Base-by-base conservation (phyloP, 208 protist species). In the Acanthamoeba culbertsoni region DNA sequence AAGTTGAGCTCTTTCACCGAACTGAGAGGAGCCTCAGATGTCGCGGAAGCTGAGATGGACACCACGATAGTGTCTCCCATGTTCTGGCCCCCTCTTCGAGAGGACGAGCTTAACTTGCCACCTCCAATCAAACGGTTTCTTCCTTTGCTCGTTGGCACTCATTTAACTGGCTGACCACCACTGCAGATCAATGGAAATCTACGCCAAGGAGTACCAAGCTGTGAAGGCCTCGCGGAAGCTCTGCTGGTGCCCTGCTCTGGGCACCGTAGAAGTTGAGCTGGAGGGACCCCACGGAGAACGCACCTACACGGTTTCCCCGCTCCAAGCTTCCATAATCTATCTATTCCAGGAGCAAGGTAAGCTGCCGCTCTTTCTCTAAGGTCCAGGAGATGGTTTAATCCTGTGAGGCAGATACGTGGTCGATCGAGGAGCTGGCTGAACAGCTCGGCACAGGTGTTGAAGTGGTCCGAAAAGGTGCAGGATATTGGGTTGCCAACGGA, bases 291-390 rank as follows among this genome's bases (percentile, higher is more conserved):
- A 90, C 37, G 82, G 82, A n/a, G 55, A 16, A 0, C 48, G 65
- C 18, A 20, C 33, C 26, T 68, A 43, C 51, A 90, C 26, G 1
- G 82, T 90, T 23, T 59, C 82, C 43, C 82, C 82, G 35, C 82
- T 90, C 35, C 82, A 90, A 40, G 82, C 82, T 65, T 1, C 82
- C 53, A 90, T 90, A 23, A 90, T 90, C 53, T 48, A 90, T 42
- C 31, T 90, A 1, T 90, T 90, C 53, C 82, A 90, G n/a, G 82
- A 90, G 23, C 46, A 90, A 68, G 82, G 82, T 73, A 73, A 63
- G 55, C 55, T 86, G 45, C 6, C 33, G 23, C 31, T 43, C 8
- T 86, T 18, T 57, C 75, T 4, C 42, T 86, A 7, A 31, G n/a
- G 14, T 57, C n/a, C 40, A n/a, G n/a, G n/a, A 57, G 33, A 33